phyloP scores from a whole-genome alignment of 345 rosid species.

The Capsella bursapastoris region DNA sequence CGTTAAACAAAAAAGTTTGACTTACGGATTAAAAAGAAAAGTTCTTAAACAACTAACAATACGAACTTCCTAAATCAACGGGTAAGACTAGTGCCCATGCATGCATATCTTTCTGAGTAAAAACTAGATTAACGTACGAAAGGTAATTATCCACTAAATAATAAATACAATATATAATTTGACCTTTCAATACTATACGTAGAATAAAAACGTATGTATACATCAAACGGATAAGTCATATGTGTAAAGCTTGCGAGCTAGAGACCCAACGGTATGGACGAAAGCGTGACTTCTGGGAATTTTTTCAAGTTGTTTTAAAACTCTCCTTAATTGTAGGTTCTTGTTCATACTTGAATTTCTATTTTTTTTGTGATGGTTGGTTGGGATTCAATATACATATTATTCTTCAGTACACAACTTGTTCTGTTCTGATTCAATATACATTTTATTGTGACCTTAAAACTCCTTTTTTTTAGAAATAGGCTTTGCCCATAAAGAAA shows the following conservation, averaged over 20 bases:
- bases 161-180: background rate
- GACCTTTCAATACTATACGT: background rate
- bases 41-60: background rate
- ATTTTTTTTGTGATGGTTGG: background rate
- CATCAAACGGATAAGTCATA: constrained; percentile 5
- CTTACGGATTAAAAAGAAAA: background rate
- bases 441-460: background rate
- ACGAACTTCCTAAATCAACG: constrained; percentile 10
- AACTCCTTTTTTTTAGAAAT: too few relatives aligned
- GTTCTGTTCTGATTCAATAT: constrained; percentile 3
- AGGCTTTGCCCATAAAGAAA: too few relatives aligned
- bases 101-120: constrained; percentile 10
- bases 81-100: constrained; percentile 7
- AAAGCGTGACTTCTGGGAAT: constrained; percentile 36
- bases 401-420: too few relatives aligned
- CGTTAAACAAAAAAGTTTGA: background rate
- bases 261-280: constrained; percentile 42
- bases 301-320: background rate
- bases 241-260: constrained; percentile 32
- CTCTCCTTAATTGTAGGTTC: constrained; percentile 21
- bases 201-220: background rate
- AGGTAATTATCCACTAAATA: background rate
- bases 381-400: background rate
- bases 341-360: constrained; percentile 20
- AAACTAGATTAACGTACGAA: background rate